Conservation (phyloP, 2,329 filamentous ascomycete species). For the Lachnellula occidentalis region DNA sequence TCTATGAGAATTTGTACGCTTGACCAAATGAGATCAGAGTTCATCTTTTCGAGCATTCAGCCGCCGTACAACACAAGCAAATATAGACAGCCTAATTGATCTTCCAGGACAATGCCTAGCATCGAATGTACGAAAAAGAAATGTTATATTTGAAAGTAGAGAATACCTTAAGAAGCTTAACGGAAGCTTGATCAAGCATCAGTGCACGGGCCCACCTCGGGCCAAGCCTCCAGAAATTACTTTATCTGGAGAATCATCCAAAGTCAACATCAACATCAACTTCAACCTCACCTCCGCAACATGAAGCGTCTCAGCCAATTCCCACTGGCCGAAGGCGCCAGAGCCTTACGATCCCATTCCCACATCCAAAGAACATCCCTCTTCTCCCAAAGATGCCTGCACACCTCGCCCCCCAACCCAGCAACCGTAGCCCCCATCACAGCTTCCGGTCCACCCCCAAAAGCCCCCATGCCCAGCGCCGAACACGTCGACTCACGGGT, state of each 20-base stretch:
- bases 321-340: constrained; percentile 4
- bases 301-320: constrained; percentile 30
- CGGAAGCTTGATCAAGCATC: background rate
- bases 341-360: constrained; percentile 8
- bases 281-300: background rate
- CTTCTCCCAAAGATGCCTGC: constrained; percentile 20
- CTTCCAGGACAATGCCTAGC: no score
- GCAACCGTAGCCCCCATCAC: constrained; percentile 40
- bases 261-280: constrained; percentile 4
- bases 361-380: constrained; percentile 1
- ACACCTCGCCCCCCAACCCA: constrained; percentile 21
- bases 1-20: no score
- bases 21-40: no score
- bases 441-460: constrained; percentile 54
- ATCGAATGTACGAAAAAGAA: no score
- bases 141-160: no score
- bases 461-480: constrained; percentile 43
- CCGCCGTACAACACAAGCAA: no score
- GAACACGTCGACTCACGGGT: constrained; percentile 37
- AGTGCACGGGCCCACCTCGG: background rate
- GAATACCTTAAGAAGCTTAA: no score
- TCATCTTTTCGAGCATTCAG: no score
- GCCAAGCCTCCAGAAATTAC: background rate
- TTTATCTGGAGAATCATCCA: background rate
- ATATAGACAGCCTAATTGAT: no score